Evolutionary conservation across 2,329 filamentous ascomycete species (phyloP).

Genomic region (Pyrenochaeta sp.): DNA sequence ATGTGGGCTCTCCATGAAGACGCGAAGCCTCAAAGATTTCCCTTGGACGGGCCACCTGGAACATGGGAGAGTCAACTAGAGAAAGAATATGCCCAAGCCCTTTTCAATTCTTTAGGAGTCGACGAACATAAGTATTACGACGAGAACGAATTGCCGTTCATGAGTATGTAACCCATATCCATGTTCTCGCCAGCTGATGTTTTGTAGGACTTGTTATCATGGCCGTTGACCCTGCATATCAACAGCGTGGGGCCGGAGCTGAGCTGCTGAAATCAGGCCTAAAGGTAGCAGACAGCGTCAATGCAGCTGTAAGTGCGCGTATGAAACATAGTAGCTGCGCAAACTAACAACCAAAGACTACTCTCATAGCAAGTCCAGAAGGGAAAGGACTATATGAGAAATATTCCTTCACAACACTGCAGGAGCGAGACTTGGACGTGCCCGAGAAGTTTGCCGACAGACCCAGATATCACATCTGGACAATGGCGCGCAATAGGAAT

Average conservation of each 20-base stretch:
- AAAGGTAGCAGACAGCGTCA: conserved; percentile 7
- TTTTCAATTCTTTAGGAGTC: conserved; percentile 2
- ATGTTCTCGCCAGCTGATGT: neutral
- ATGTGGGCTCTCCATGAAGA: conserved; percentile 12
- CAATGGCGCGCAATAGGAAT: conserved; percentile 5
- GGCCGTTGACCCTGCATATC: conserved; percentile 8
- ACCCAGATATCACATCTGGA: conserved; percentile 6
- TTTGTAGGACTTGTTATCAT: conserved; percentile 12
- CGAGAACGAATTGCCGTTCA: conserved; percentile 10
- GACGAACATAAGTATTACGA: conserved; percentile 8
- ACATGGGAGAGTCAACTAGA: conserved; percentile 16
- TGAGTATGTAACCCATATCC: conserved; percentile 6
- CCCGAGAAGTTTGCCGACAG: conserved; percentile 10
- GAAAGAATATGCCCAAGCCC: conserved; percentile 16
- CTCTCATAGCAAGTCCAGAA: conserved; percentile 3
- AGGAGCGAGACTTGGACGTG: conserved; percentile 5
- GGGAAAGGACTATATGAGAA: conserved; percentile 12
- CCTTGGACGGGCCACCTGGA: conserved; percentile 14
- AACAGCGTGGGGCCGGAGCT: conserved; percentile 11
- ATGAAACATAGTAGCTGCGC: neutral
- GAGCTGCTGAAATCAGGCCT: conserved; percentile 8
- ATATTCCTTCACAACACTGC: conserved; percentile 1
- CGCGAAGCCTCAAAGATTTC: conserved; percentile 7
- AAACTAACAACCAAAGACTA: conserved; percentile 1
- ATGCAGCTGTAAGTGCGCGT: conserved; percentile 10